Evolutionary conservation across 2,329 filamentous ascomycete genomes (phyloP), one percentile per base, ranked within the genome.

Genomic region (Botrytis paeoniae): DNA sequence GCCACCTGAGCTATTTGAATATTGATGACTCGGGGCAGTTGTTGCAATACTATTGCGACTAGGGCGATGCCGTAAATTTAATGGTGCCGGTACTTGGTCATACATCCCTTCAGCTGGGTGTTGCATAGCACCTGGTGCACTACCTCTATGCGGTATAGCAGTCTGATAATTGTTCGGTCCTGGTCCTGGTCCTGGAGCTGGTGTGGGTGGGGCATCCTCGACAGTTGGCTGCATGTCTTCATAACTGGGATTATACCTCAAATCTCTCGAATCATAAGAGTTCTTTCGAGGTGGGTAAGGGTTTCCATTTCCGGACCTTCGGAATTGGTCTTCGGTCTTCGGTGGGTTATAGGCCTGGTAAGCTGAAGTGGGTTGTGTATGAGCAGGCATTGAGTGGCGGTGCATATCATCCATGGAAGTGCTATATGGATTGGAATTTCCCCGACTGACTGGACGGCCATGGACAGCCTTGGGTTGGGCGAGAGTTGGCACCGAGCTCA

Each of bases 161-260:
- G 69, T 18, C 25, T 68, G 48, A 41, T 68, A 68, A 66, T 73
- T 73, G 59, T 73, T 74, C 14, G 51, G 66, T 14, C 57, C 57
- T 45, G 51, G 66, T 18, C 60, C 59, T 45, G 51, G 66, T 18
- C 69, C 60, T 48, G 71, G 74, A 29, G 77, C 75, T 32, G 80
- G 79, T 61, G 79, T 80, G 10, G 77, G 76, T 20, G 80, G 79
- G 39, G 77, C 84, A 78, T 85, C 84, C 75, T 85, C 84, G 64
- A 85, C 84, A 0, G 83, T 83, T 14, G 84, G 83, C 73, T 85
- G 84, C 84, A 85, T 85, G 10, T 82, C 81, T 18, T 81, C 82
- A 75, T 84, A 82, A 72, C 82, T 79, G 25, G 78, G 76, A 71
- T 82, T 81, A 70, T 82, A 82, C 45, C 76, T 75, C 32, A 79